Base-by-base conservation (phyloP, 2,329 filamentous ascomycete species). In the Fusarium aywerte region DNA sequence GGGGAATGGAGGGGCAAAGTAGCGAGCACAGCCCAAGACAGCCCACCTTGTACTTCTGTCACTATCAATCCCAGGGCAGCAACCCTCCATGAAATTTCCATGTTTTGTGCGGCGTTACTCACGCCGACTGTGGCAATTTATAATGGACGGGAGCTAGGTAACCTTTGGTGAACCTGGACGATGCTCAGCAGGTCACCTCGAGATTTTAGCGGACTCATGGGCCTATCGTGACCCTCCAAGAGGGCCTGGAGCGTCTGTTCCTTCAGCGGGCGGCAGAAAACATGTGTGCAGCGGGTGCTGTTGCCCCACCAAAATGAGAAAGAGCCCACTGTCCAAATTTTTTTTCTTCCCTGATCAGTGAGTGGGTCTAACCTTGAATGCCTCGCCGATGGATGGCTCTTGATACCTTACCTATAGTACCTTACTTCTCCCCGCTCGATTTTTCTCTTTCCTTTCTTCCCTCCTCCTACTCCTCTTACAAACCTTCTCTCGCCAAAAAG, bases 401-500 rank as follows among this genome's bases (percentile, higher is more conserved):
- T 67, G 51, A 53, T 58, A 57, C 55, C 49, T 58, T 48, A 52
- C 57, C 42, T 58, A n/a, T n/a, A n/a, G n/a, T n/a, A 64, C 49
- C 69, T 63, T 70, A 65, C 72, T 69, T 70, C 71, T 71, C 69
- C 72, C 69, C 73, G 64, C 68, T 62, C 70, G 70, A 68, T 69
- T 70, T 70, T 68, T 66, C 65, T 59, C 62, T 67, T 69, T 63
- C 42, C 39, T 58, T 56, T 52, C 65, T 52, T 62, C 63, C 60
- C 61, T 59, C 58, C 55, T 53, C 58, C 54, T 59, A 58, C 55
- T 58, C 58, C 36, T 56, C 63, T 58, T 58, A 58, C 62, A 62
- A 64, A 61, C 55, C 64, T 68, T 69, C 61, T 69, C 58, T 71
- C 69, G 66, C 69, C 64, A 70, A 73, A 48, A 74, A 78, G 77